Evolutionary conservation across 1,284 basidiomycete genomes (phyloP), one percentile per base, ranked within the genome.

Genomic region (Cystobasidium sp.): DNA sequence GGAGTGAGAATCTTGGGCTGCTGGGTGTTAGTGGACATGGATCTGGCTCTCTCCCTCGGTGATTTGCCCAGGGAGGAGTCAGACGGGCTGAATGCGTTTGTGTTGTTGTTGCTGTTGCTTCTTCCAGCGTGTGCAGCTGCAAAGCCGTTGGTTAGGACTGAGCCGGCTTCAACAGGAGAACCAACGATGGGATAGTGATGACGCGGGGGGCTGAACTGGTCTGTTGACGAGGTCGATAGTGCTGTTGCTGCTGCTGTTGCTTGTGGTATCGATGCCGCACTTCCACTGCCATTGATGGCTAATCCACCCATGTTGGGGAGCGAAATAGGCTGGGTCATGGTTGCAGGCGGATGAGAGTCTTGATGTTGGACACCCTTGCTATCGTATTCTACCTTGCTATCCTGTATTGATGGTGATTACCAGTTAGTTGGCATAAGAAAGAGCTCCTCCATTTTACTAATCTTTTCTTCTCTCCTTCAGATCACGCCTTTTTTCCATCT

Each of bases 161-260:
- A n/a, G 41, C 56, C 41, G 47, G 64, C n/a, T 16, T 59, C 56
- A 8, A 39, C 44, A 20, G 72, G 65, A 3, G 72, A 68, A 1
- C 55, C 56, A 1, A 63, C 64, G 72, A 74, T 61, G 55, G 72
- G 65, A 47, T 74, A 74, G 65, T 74, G 65, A 46, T 74, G 72
- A 9, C 53, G 55, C 41, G 72, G 72, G n/a, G 72, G 72, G 9
- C 43, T 51, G 63, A 73, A 73, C 53, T 65, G 62, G 44, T 65
- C 70, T 31, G 46, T 24, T 14, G 62, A 24, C 39, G 70, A 73
- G 9, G 22, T 66, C 8, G 66, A 56, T 22, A 51, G 4, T 41
- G 64, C n/a, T 63, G 68, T 44, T 62, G 53, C n/a, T 58, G 41
- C 24, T n/a, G 58, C 52, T 49, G 58, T 62, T 70, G 68, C 31